These are phyloP conservation scores for Eutrema yunnanense DNA, from an alignment of 345 rosid genomes.

Conservation along the genomic window DNA sequence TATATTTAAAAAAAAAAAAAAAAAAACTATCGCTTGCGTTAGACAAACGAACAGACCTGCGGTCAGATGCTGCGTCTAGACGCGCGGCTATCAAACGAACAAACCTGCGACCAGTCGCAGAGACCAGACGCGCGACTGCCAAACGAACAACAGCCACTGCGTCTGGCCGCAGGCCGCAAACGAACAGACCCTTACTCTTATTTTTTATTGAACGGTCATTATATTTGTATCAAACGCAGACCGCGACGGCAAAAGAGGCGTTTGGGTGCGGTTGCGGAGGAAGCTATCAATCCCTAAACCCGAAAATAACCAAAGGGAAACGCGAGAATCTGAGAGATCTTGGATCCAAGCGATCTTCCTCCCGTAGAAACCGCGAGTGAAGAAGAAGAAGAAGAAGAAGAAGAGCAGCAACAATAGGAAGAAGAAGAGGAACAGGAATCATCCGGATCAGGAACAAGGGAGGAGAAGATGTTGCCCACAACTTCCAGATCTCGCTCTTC, in stretches of 20 bases:
- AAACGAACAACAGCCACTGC: too few species aligned
- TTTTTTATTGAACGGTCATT: too few species aligned
- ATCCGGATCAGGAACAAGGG: conserved; percentile 7
- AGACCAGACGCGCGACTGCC: too few species aligned
- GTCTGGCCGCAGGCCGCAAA: too few species aligned
- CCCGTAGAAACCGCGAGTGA: not conserved
- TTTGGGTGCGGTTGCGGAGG: not conserved
- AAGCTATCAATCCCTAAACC: conserved; percentile 13
- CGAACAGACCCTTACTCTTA: too few species aligned
- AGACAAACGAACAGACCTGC: too few species aligned
- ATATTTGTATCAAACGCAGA: too few species aligned
- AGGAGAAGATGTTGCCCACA: conserved; percentile 67
- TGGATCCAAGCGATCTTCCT: conserved; percentile 27
- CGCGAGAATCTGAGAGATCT: conserved; percentile 33
- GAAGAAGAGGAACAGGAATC: conserved; percentile 2
- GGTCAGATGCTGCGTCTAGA: too few species aligned
- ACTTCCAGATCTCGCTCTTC: conserved; percentile 72
- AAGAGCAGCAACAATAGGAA: not conserved
- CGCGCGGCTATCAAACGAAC: too few species aligned
- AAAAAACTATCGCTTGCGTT: too few species aligned
- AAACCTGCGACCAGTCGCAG: too few species aligned
- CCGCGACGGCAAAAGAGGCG: not conserved
- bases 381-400: conserved; percentile 19
- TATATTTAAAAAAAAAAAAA: too few species aligned
- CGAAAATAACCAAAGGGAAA: conserved; percentile 14